These are phyloP conservation scores for Fusarium solani-melongenae DNA, from an alignment of 2,329 filamentous ascomycete genomes.

Conservation along the genomic window DNA sequence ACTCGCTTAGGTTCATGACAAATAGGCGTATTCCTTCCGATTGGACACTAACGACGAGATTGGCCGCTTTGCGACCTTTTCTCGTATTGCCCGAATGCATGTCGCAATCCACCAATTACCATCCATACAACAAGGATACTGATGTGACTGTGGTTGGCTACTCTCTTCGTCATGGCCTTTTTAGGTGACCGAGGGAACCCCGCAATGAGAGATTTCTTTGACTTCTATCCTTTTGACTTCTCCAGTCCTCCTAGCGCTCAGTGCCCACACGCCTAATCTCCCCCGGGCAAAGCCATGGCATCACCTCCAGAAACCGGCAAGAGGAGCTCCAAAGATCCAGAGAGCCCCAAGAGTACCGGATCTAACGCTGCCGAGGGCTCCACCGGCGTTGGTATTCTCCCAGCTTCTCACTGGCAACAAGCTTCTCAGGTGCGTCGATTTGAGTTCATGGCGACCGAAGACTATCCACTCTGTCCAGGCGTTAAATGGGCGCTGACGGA, in stretches of 20 bases:
- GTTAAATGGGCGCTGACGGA: not conserved
- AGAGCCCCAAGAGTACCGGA: not conserved
- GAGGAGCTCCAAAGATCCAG: not conserved
- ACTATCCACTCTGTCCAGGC: not conserved
- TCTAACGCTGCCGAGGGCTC: not conserved
- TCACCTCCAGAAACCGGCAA: not conserved
- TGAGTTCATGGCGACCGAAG: not conserved
- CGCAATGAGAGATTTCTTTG: not conserved
- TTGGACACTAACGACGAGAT: not conserved
- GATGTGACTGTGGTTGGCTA: not conserved
- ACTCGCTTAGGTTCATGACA: not conserved
- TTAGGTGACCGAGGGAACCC: not conserved
- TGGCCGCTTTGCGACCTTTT: not conserved
- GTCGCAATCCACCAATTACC: not conserved
- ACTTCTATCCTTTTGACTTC: not conserved
- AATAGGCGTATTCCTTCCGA: not conserved
- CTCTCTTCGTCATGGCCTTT: not conserved
- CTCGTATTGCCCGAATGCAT: not conserved
- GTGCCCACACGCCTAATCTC: not conserved
- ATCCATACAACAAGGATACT: not conserved
- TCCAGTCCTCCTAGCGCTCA: not conserved
- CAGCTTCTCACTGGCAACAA: conserved; percentile 1
- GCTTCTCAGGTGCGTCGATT: not conserved
- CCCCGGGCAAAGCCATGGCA: not conserved
- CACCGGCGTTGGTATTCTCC: not conserved